phyloP scores from a whole-genome alignment of 495 filamentous ascomycete genomes.

The Aspergillus kassunensis region DNA sequence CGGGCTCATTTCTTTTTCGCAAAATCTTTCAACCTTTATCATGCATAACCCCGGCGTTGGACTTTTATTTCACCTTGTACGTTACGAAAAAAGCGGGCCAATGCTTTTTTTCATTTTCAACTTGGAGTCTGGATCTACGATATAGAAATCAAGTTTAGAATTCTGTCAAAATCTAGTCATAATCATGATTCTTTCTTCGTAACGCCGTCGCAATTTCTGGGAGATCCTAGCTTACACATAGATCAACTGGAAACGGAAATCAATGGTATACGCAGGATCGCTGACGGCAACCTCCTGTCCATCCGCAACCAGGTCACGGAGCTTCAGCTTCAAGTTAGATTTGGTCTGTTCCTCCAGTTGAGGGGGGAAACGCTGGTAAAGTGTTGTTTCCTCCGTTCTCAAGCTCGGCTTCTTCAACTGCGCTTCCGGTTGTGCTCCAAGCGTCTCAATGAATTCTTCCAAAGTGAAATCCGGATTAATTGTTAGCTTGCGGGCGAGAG shows the following conservation, averaged over 20 bases:
- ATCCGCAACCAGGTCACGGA: constrained; percentile 58
- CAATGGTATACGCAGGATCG: constrained; percentile 71
- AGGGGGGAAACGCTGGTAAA: constrained; percentile 84
- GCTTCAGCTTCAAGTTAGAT: constrained; percentile 73
- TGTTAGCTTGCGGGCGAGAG: constrained; percentile 65
- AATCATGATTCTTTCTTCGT: constrained; percentile 16
- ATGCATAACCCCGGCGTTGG: constrained; percentile 50
- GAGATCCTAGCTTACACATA: constrained; percentile 28
- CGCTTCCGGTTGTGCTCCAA: constrained; percentile 78
- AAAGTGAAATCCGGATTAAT: constrained; percentile 72
- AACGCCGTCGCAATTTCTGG: constrained; percentile 7
- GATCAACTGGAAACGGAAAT: constrained; percentile 66
- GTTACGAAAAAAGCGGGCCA: constrained; percentile 39
- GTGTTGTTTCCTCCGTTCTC: constrained; percentile 71
- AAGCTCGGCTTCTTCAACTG: constrained; percentile 89
- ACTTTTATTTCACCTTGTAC: constrained; percentile 36
- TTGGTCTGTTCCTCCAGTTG: constrained; percentile 77
- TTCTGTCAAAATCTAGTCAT: constrained; percentile 24
- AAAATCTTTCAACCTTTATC: constrained; percentile 23
- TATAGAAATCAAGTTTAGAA: constrained; percentile 26
- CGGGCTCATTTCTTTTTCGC: background rate
- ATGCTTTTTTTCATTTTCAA: constrained; percentile 34
- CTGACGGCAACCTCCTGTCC: constrained; percentile 77
- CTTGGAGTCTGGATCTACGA: constrained; percentile 35
- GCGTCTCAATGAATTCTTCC: constrained; percentile 77